Percentiles rank a stretch among this genome's conserved stretches.
Evolutionary conservation across 129 eudicot species (phyloP).

Genomic region (Arctium lappa): DNA sequence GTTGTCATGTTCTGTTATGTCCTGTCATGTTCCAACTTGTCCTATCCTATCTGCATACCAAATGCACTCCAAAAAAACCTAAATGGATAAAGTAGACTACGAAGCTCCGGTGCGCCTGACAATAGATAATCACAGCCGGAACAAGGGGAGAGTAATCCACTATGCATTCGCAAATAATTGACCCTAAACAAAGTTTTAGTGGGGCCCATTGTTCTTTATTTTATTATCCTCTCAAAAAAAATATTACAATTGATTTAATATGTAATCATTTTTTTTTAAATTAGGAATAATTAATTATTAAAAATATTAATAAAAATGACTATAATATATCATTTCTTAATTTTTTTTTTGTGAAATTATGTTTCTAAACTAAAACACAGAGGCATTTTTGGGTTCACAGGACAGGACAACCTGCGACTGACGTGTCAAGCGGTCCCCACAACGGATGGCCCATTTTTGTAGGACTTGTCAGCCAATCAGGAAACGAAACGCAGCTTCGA

Average conservation of each 20-base stretch:
- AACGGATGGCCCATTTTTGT: slow-evolving; percentile 10
- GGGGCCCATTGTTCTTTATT: not conserved
- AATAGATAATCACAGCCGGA: not conserved
- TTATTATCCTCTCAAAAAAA: no score
- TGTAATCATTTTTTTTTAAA: no score
- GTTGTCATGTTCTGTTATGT: no score
- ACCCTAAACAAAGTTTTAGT: not conserved
- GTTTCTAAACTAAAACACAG: not conserved
- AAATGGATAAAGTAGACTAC: not conserved
- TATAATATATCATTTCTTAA: no score
- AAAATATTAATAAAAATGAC: no score
- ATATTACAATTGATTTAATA: no score
- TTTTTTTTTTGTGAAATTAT: no score
- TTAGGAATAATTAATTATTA: no score
- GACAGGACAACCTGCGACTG: slow-evolving; percentile 28
- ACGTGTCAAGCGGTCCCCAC: slow-evolving; percentile 29
- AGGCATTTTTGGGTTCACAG: not conserved
- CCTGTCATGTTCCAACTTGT: no score
- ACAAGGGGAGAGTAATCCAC: not conserved
- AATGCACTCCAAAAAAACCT: not conserved
- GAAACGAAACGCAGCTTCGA: slow-evolving; percentile 21
- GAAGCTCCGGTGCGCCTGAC: not conserved
- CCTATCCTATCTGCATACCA: no score
- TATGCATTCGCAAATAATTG: not conserved
- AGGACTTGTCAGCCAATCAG: slow-evolving; percentile 30